Conservation (phyloP, 208 protist species). For the Acanthamoeba lugdunensis region DNA sequence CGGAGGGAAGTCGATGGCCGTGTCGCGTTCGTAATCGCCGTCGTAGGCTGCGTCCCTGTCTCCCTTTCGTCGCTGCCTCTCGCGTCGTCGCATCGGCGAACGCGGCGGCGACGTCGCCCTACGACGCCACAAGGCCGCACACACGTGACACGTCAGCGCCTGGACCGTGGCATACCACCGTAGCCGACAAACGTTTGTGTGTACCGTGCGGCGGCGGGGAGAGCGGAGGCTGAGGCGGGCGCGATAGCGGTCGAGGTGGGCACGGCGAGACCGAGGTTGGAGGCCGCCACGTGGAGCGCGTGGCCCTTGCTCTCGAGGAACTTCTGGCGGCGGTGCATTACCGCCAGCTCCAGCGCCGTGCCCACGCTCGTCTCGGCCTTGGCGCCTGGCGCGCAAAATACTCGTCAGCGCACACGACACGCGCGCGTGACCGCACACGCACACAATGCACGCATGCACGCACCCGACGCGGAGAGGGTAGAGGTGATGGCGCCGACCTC, state of each 20-base stretch:
- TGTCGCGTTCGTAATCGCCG: background rate
- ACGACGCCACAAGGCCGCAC: too few relatives aligned
- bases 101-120: background rate
- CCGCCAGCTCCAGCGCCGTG: conserved; percentile 5
- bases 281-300: conserved; percentile 20
- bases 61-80: background rate
- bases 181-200: too few relatives aligned
- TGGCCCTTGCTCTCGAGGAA: conserved; percentile 58
- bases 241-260: background rate
- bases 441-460: background rate
- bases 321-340: conserved; percentile 30
- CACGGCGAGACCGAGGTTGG: conserved; percentile 36
- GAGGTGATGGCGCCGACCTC: conserved; percentile 7
- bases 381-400: background rate
- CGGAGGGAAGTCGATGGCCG: background rate
- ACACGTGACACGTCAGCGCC: too few relatives aligned
- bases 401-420: background rate
- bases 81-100: conserved; percentile 8
- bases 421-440: background rate
- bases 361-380: background rate
- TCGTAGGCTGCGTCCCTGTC: background rate
- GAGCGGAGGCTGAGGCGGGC: background rate
- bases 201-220: background rate
- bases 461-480: background rate
- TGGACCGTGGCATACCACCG: too few relatives aligned